A percentile compares a stretch with the other conserved stretches of the same genome.
These are phyloP conservation scores for Cryphonectria carpinicola DNA, from an alignment of 2,329 filamentous ascomycete genomes.

Conservation along the genomic window DNA sequence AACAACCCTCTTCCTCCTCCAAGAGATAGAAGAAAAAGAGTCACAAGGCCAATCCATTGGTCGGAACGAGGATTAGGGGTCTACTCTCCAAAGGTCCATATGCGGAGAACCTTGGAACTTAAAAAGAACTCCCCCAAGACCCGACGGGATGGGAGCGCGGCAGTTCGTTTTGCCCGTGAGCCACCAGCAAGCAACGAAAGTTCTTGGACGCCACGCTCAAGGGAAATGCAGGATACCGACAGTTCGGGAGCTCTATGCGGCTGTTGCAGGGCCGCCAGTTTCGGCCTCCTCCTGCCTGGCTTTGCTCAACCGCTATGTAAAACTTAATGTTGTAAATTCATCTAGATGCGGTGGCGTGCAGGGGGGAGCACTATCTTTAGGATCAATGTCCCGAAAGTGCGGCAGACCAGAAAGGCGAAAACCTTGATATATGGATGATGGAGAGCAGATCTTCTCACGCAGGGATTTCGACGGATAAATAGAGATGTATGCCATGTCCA, in stretches of 20 bases:
- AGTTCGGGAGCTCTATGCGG: background rate
- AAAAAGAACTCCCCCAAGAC: background rate
- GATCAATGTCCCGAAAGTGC: background rate
- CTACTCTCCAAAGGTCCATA: background rate
- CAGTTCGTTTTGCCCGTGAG: background rate
- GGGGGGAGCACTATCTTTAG: background rate
- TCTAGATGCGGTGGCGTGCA: background rate
- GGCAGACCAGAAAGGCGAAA: background rate
- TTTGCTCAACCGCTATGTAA: background rate
- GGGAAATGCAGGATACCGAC: background rate
- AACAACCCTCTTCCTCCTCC: background rate
- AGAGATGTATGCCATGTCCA: background rate
- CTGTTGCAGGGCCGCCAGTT: background rate
- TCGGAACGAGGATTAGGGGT: background rate
- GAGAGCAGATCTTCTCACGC: background rate
- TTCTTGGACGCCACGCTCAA: background rate
- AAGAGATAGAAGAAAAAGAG: background rate
- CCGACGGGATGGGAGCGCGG: slow-evolving; percentile 8
- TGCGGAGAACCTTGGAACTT: background rate
- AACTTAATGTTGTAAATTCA: background rate
- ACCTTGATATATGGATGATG: background rate
- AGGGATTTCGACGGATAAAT: background rate
- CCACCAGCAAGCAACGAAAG: background rate
- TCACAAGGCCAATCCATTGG: background rate
- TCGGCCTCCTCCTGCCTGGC: background rate